Evolutionary conservation across 257 asterid species (phyloP).

Genomic region (Primulina tabacum): DNA sequence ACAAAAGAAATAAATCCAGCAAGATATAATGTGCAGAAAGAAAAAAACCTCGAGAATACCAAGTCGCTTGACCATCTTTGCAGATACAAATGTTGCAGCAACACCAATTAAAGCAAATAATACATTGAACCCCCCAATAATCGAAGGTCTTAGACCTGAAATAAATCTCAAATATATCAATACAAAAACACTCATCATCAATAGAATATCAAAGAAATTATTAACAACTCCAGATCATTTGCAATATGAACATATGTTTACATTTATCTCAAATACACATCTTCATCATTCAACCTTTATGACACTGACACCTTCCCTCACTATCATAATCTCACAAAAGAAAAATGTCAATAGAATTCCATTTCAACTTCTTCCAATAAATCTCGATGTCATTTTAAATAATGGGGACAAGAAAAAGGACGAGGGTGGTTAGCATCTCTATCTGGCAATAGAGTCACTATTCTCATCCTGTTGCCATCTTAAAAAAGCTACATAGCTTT

Average conservation of each 20-base stretch:
- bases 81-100: constrained; percentile 84
- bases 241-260: background rate
- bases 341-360: background rate
- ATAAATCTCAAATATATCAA: constrained; percentile 22
- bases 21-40: constrained; percentile 1
- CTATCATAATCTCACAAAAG: background rate
- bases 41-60: constrained; percentile 71
- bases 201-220: background rate
- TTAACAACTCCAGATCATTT: constrained; percentile 4
- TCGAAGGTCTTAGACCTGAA: constrained; percentile 87
- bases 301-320: background rate
- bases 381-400: background rate
- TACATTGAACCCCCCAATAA: constrained; percentile 89
- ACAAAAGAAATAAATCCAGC: constrained; percentile 1
- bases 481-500: constrained; percentile 1
- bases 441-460: background rate
- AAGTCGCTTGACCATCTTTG: constrained; percentile 65
- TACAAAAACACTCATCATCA: constrained; percentile 8
- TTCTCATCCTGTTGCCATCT: constrained; percentile 5
- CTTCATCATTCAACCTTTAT: background rate
- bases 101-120: constrained; percentile 92
- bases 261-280: background rate
- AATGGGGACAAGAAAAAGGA: background rate
- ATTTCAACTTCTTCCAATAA: constrained; percentile 9
- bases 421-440: constrained; percentile 10